These are phyloP conservation scores for Canariomyces notabilis DNA, from an alignment of 2,329 filamentous ascomycete species.

Conservation along the genomic window DNA sequence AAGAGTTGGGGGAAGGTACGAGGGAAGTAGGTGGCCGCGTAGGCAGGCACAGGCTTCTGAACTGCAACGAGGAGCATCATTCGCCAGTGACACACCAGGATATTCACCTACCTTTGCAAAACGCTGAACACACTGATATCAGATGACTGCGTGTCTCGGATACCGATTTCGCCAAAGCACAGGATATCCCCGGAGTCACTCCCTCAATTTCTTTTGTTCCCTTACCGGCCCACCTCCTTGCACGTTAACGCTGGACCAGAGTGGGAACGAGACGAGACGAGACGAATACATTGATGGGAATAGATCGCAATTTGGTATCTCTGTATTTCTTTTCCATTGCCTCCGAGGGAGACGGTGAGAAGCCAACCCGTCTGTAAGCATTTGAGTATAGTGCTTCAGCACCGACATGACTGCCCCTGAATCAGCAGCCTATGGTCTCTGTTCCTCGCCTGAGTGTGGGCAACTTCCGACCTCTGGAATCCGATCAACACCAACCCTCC, in stretches of 20 bases:
- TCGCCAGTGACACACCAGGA: not conserved
- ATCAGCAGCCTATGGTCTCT: not conserved
- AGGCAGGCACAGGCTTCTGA: not conserved
- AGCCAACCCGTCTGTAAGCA: not conserved
- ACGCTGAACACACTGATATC: not conserved
- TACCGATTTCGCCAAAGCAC: not conserved
- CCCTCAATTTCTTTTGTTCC: not conserved
- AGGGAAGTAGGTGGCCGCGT: not conserved
- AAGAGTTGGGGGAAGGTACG: not conserved
- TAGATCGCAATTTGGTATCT: not conserved
- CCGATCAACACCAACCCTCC: constrained; percentile 2
- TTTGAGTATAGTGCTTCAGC: not conserved
- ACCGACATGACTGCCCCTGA: not conserved
- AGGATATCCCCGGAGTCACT: not conserved
- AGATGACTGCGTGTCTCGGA: not conserved
- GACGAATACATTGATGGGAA: not conserved
- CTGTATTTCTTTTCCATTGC: not conserved
- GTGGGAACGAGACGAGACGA: not conserved
- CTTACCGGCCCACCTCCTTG: not conserved
- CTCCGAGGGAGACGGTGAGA: not conserved
- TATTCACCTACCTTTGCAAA: no score
- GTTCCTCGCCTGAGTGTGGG: not conserved
- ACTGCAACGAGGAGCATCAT: not conserved
- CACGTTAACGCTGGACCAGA: not conserved
- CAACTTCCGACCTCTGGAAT: not conserved